Conservation (phyloP, 352 stramenopile genomes). For the Globisporangium nunn region DNA sequence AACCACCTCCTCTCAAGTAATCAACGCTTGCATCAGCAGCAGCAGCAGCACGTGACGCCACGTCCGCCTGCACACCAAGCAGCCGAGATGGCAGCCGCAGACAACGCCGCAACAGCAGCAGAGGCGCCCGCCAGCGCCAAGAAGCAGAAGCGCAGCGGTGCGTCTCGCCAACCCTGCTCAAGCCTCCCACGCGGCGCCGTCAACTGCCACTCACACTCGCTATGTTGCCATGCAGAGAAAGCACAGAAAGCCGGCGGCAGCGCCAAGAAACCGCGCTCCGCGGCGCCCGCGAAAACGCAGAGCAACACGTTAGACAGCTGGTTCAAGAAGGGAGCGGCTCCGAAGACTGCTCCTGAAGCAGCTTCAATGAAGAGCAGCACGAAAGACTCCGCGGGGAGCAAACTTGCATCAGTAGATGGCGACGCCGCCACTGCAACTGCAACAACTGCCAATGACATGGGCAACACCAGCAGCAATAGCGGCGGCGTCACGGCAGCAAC, state of each 20-base stretch:
- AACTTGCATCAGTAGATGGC: not conserved
- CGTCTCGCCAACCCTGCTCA: not conserved
- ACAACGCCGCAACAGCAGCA: not conserved
- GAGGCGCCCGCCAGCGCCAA: constrained; percentile 3
- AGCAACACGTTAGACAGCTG: constrained; percentile 52
- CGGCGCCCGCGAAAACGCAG: constrained; percentile 18
- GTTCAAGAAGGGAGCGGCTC: constrained; percentile 32
- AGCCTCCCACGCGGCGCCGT: too few species aligned
- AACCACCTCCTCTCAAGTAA: not conserved
- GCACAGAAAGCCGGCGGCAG: not conserved
- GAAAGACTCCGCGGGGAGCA: too few species aligned
- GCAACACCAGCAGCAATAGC: not conserved
- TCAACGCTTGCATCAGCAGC: too few species aligned
- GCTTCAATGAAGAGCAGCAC: not conserved
- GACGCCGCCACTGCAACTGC: too few species aligned
- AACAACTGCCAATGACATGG: not conserved
- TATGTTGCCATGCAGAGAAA: constrained; percentile 1
- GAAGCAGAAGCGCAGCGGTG: constrained; percentile 12
- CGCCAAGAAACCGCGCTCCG: constrained; percentile 8
- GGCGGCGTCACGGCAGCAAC: not conserved
- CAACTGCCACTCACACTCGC: not conserved
- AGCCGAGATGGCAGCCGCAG: not conserved
- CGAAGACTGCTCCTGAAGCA: constrained; percentile 1
- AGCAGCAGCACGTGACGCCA: not conserved
- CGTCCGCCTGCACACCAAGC: too few species aligned